Evolutionary conservation across 1,139 yeast species (phyloP).

Genomic region (Scheffersomyces titani): DNA sequence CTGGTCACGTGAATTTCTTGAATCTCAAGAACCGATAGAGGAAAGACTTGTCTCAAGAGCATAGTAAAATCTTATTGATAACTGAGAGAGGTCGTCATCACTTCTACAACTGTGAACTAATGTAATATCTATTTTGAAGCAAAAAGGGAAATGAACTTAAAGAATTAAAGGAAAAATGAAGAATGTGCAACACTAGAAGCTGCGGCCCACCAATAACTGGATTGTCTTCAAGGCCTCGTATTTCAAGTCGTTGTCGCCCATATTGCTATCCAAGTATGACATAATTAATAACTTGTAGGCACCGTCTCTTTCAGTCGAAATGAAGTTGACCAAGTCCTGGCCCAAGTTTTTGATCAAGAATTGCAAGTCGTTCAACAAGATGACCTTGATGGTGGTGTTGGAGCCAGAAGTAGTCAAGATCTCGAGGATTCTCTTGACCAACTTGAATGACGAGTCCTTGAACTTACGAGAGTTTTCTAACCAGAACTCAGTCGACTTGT

Average conservation of each 20-base stretch:
- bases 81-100: background rate
- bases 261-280: slow-evolving; percentile 70
- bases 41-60: no score
- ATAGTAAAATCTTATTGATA: no score
- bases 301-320: slow-evolving; percentile 60
- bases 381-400: slow-evolving; percentile 30
- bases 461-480: slow-evolving; percentile 74
- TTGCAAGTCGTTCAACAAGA: slow-evolving; percentile 58
- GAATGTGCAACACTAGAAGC: slow-evolving; percentile 16
- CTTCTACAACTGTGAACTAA: background rate
- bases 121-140: background rate
- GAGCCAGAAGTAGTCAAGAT: slow-evolving; percentile 29
- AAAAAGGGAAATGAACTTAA: background rate
- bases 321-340: slow-evolving; percentile 69
- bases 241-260: slow-evolving; percentile 82
- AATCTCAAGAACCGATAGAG: no score
- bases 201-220: slow-evolving; percentile 84
- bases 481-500: slow-evolving; percentile 87
- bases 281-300: slow-evolving; percentile 72
- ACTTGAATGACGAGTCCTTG: slow-evolving; percentile 74
- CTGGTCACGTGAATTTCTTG: background rate
- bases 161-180: background rate
- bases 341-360: slow-evolving; percentile 45
- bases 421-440: slow-evolving; percentile 55
- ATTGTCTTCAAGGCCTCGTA: slow-evolving; percentile 95